A percentile compares a stretch with the other conserved stretches of the same genome.
Conservation (phyloP, 495 filamentous ascomycete species). For the Filosporella fistucella region DNA sequence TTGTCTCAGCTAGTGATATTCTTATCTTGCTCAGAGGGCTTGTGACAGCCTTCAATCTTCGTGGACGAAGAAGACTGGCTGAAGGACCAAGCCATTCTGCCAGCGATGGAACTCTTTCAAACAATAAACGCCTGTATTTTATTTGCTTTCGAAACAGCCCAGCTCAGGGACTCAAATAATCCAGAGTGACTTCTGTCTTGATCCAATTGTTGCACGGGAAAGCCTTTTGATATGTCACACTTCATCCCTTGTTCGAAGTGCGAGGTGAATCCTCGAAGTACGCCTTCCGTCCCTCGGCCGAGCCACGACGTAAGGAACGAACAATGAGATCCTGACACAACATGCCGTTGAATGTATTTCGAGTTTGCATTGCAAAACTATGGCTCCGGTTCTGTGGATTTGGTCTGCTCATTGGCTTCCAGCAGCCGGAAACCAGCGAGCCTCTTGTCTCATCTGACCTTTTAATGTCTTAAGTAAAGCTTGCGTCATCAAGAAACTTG, state of each 20-base stretch:
- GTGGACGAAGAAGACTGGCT: conserved; percentile 25
- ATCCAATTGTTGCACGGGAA: not conserved
- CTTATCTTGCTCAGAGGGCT: conserved; percentile 8
- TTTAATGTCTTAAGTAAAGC: not conserved
- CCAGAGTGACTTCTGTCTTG: not conserved
- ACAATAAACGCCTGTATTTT: conserved; percentile 13
- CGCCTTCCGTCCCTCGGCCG: conserved; percentile 13
- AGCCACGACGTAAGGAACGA: conserved; percentile 19
- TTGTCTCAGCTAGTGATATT: conserved; percentile 10
- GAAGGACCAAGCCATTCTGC: conserved; percentile 3
- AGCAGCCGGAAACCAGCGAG: not conserved
- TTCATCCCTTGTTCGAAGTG: conserved; percentile 8
- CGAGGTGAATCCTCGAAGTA: conserved; percentile 2
- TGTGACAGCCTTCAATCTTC: conserved; percentile 12
- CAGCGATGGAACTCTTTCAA: conserved; percentile 13
- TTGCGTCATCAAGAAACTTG: conserved; percentile 3
- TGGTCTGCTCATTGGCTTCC: conserved; percentile 6
- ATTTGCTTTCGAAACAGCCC: conserved; percentile 6
- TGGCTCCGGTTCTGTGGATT: too few species aligned
- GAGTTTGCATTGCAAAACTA: too few species aligned
- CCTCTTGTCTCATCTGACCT: conserved; percentile 16
- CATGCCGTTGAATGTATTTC: conserved; percentile 6
- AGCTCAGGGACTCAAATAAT: not conserved
- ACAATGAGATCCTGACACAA: conserved; percentile 8
- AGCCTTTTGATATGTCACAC: conserved; percentile 9